Conservation (phyloP, 2,329 filamentous ascomycete genomes). For the Fusarium sp. region DNA sequence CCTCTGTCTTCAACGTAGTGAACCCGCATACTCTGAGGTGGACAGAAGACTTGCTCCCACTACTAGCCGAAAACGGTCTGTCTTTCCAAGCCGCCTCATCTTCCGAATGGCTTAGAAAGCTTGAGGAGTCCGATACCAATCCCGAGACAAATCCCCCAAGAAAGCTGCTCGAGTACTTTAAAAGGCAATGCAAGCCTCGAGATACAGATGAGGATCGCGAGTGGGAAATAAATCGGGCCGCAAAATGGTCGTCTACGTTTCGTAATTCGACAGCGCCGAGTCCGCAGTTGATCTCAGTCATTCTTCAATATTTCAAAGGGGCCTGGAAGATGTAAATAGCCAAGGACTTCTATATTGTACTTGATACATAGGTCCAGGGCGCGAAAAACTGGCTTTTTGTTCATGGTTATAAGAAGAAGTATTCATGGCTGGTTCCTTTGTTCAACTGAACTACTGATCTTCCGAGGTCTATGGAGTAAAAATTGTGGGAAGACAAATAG, state of each 20-base stretch:
- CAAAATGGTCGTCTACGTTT: not conserved
- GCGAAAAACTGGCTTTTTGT: too few species aligned
- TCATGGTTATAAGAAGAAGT: too few species aligned
- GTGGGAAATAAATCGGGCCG: not conserved
- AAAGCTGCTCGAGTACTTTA: constrained; percentile 66
- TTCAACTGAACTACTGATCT: too few species aligned
- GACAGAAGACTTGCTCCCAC: constrained; percentile 65
- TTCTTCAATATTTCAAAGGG: too few species aligned
- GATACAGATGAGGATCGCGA: not conserved
- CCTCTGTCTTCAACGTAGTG: constrained; percentile 57
- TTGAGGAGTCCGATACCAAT: constrained; percentile 62
- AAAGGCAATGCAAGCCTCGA: not conserved
- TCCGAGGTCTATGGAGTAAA: too few species aligned
- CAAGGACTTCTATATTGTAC: too few species aligned
- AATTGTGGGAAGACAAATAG: too few species aligned
- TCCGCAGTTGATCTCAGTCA: too few species aligned
- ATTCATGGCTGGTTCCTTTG: too few species aligned
- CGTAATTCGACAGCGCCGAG: too few species aligned
- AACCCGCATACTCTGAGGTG: constrained; percentile 63
- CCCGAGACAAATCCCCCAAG: constrained; percentile 62
- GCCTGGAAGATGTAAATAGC: too few species aligned
- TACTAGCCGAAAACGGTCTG: constrained; percentile 59
- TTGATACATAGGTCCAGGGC: too few species aligned
- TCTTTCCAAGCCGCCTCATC: constrained; percentile 58
- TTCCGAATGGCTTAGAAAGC: constrained; percentile 58